phyloP scores from a whole-genome alignment of 2,329 filamentous ascomycete species.

The Diplodia corticola region DNA sequence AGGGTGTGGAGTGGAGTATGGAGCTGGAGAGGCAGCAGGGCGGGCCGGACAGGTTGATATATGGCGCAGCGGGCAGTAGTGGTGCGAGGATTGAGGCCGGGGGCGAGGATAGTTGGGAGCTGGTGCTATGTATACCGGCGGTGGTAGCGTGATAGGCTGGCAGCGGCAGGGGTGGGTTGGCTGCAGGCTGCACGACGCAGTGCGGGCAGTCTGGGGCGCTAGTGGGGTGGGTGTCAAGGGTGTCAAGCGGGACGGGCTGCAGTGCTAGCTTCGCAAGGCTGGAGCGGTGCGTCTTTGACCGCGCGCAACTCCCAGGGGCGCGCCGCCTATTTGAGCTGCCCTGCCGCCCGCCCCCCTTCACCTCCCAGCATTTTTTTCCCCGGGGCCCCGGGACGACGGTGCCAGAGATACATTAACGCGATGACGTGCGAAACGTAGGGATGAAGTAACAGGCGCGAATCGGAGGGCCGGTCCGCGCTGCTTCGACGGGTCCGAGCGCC shows the following conservation, averaged over 20 bases:
- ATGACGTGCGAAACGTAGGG: slow-evolving; percentile 18
- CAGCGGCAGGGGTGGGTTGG: neutral
- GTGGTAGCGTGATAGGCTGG: slow-evolving; percentile 5
- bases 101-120: neutral
- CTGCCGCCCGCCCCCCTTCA: neutral
- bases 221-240: neutral
- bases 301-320: neutral
- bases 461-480: slow-evolving; percentile 15
- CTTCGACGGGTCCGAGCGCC: neutral
- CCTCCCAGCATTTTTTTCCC: neutral
- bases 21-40: neutral
- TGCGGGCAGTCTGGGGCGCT: slow-evolving; percentile 5
- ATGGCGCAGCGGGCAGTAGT: neutral
- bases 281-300: slow-evolving; percentile 60
- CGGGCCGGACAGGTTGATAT: neutral
- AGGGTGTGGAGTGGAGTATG: neutral
- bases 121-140: slow-evolving; percentile 13
- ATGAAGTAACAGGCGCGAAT: slow-evolving; percentile 4
- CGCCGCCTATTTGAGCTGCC: neutral
- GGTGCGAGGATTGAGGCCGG: slow-evolving; percentile 9
- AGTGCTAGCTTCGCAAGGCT: slow-evolving; percentile 59
- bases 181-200: neutral
- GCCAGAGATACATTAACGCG: slow-evolving; percentile 17
- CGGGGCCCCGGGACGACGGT: neutral
- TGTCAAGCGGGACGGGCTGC: neutral